phyloP scores from a whole-genome alignment of 2,329 filamentous ascomycete species.

The Lojkania enalia region DNA sequence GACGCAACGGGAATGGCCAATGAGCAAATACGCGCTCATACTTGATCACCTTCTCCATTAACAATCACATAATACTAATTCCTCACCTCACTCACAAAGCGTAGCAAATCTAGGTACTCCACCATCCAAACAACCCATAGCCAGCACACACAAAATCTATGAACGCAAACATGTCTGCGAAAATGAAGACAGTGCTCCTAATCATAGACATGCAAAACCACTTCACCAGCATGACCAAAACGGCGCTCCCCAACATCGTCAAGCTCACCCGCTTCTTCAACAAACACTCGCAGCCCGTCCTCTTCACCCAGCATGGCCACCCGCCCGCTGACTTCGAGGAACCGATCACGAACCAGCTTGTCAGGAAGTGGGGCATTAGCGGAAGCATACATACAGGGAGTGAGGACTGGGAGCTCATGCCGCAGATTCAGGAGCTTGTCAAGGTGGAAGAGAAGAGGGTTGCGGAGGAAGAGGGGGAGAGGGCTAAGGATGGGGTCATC shows the following conservation, averaged over 20 bases:
- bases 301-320: constrained; percentile 50
- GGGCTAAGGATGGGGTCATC: constrained; percentile 13
- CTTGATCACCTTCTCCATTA: too few relatives aligned
- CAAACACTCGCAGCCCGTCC: constrained; percentile 26
- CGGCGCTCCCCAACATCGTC: constrained; percentile 42
- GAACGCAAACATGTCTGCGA: not conserved
- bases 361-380: constrained; percentile 43
- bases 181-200: constrained; percentile 43
- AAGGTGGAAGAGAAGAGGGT: too few relatives aligned
- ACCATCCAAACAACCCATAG: not conserved
- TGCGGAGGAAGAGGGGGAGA: too few relatives aligned
- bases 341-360: constrained; percentile 44
- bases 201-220: constrained; percentile 48
- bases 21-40: too few relatives aligned
- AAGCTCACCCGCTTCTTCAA: constrained; percentile 36
- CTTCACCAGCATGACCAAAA: constrained; percentile 42
- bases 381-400: constrained; percentile 39
- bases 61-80: too few relatives aligned
- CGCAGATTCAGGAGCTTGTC: constrained; percentile 22
- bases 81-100: too few relatives aligned
- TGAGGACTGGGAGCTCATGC: constrained; percentile 39
- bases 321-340: constrained; percentile 30
- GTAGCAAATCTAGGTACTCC: not conserved
- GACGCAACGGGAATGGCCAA: too few relatives aligned
- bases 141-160: not conserved